Evolutionary conservation across 2,329 filamentous ascomycete species (phyloP), one percentile per base, ranked within the genome.

Genomic region (Fusarium circinatum): DNA sequence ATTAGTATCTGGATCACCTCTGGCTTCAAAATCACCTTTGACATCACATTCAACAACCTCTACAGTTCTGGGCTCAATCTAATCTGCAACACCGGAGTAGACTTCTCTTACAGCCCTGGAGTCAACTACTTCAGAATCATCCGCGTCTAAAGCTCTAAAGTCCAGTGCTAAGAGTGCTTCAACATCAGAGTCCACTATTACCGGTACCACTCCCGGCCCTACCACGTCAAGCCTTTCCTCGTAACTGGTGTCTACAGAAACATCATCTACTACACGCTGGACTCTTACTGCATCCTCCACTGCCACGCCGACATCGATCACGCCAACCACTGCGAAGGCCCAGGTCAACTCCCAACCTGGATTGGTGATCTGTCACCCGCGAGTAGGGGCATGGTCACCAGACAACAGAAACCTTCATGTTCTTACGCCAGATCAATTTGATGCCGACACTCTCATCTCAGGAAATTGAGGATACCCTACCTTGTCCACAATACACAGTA

Each of bases 161-260:
- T 5, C 41, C n/a, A 44, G n/a, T 44, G 30, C 30, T 12, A 30
- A 30, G 30, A 30, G 30, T 30, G 41, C 6, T 44, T 24, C 20
- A 3, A 10, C 14, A 32, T n/a, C 28, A 30, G 14, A 32, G 7
- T 49, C 13, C 10, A 30, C 22, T 13, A 5, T 5, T 18, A 18
- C 22, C 22, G 4, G 17, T n/a, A 5, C 22, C 14, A 32, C 28
- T 22, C 20, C 26, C 5, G 9, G 15, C 20, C 13, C 10, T 32
- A n/a, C 28, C 47, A 18, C 5, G 28, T 18, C 47, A 18, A 32
- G 8, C 3, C 28, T 18, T 12, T n/a, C 10, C 10, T 49, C 11
- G 5, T 15, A 5, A 0, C n/a, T 15, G 8, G 30, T 5, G 20
- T 6, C 20, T 15, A 14, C 20, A 30, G 7, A 30, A 30, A 17